Evolutionary conservation across 2,329 filamentous ascomycete genomes (phyloP).

Genomic region (Neofusicoccum ribis): DNA sequence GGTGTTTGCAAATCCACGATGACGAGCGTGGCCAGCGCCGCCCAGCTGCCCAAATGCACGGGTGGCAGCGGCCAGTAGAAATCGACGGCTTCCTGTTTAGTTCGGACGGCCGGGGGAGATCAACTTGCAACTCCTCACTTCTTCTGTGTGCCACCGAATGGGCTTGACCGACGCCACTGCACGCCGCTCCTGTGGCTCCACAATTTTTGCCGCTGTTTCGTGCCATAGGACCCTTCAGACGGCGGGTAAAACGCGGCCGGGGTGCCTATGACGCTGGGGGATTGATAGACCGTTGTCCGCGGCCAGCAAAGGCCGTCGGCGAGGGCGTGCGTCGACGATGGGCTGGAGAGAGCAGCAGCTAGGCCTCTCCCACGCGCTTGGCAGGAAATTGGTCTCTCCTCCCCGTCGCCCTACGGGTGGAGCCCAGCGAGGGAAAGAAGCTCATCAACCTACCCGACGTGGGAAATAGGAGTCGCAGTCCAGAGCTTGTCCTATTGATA

Average conservation of each 20-base stretch:
- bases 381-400: background rate
- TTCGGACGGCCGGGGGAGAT: constrained; percentile 1
- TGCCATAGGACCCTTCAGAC: background rate
- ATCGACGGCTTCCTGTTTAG: background rate
- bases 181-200: constrained; percentile 3
- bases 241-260: constrained; percentile 4
- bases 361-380: background rate
- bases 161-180: constrained; percentile 2
- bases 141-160: background rate
- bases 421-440: background rate
- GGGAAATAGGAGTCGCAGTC: constrained; percentile 8
- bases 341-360: background rate
- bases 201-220: constrained; percentile 9
- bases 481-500: constrained; percentile 5
- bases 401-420: constrained; percentile 8
- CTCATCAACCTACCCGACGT: constrained; percentile 8
- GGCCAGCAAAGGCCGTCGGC: background rate
- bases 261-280: background rate
- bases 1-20: background rate
- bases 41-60: no score
- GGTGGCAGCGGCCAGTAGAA: no score
- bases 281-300: constrained; percentile 2
- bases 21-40: background rate
- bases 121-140: constrained; percentile 10
- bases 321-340: constrained; percentile 11